Conservation (phyloP, 1,139 yeast species). For the Hemisphaericaspora subhashii region DNA sequence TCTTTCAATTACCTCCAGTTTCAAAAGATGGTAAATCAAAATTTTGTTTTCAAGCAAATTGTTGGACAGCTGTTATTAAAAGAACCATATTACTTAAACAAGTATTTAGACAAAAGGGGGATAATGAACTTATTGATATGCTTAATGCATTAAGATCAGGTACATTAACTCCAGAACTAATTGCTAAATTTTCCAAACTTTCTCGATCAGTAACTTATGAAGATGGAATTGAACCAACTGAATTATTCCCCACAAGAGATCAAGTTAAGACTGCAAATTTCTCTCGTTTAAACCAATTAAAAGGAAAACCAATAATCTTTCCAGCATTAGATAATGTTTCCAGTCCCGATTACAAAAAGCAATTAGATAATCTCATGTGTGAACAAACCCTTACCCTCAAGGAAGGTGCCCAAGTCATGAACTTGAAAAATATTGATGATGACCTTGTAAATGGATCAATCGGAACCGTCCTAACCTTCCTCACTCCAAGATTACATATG, state of each 20-base stretch:
- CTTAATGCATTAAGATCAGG: conserved; percentile 76
- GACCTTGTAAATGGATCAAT: conserved; percentile 57
- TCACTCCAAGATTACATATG: conserved; percentile 34
- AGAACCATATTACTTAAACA: conserved; percentile 59
- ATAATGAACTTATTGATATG: conserved; percentile 65
- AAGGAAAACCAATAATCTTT: conserved; percentile 45
- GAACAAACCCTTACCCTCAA: conserved; percentile 45
- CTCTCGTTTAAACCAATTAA: conserved; percentile 41
- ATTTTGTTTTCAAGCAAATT: conserved; percentile 58
- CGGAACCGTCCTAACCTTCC: conserved; percentile 65
- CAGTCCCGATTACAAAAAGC: conserved; percentile 20
- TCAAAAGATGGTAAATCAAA: conserved; percentile 36
- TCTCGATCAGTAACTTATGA: conserved; percentile 55
- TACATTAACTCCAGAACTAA: conserved; percentile 46
- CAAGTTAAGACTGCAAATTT: conserved; percentile 75
- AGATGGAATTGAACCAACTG: conserved; percentile 83
- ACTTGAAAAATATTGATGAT: conserved; percentile 45
- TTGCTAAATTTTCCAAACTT: conserved; percentile 45
- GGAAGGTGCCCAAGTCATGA: conserved; percentile 64
- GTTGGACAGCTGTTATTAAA: conserved; percentile 56
- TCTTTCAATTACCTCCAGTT: conserved; percentile 86
- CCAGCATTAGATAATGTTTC: conserved; percentile 49
- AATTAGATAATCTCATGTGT: conserved; percentile 49
- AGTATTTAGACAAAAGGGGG: conserved; percentile 76
- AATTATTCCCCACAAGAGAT: conserved; percentile 68